A percentile compares a stretch with the other conserved stretches of the same genome.
Evolutionary conservation across 1,284 basidiomycete species (phyloP).

Genomic region (Lignosus rhinocerotis): DNA sequence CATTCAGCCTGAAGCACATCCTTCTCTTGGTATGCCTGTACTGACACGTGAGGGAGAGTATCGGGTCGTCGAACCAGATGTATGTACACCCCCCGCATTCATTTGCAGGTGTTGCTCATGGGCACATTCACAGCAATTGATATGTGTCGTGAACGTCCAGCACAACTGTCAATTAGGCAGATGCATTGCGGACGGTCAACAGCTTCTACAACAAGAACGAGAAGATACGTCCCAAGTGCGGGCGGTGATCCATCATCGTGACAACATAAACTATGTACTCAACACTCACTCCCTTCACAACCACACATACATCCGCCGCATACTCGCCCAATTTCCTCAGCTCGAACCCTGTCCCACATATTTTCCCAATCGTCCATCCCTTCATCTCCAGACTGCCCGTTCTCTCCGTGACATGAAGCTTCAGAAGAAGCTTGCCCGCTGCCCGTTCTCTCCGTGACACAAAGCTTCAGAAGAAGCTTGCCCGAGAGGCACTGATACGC

Average conservation of each 20-base stretch:
- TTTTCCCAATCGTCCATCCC: neutral
- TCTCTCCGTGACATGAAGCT: neutral
- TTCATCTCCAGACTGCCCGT: neutral
- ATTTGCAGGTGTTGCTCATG: neutral
- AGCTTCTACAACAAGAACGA: constrained; percentile 9
- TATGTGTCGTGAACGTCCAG: constrained; percentile 16
- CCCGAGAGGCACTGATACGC: constrained; percentile 1
- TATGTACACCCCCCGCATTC: neutral
- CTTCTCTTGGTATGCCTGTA: no score
- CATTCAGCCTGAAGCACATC: no score
- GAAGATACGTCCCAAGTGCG: neutral
- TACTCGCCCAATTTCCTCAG: neutral
- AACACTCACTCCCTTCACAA: constrained; percentile 7
- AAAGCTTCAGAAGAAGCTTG: constrained; percentile 11
- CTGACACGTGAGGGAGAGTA: no score
- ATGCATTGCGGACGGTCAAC: neutral
- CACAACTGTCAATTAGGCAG: constrained; percentile 11
- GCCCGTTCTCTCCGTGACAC: neutral
- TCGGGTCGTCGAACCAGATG: neutral
- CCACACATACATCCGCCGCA: neutral
- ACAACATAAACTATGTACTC: neutral
- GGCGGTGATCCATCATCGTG: neutral
- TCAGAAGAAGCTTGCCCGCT: constrained; percentile 9
- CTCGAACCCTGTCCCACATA: no score
- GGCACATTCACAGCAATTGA: constrained; percentile 6